Evolutionary conservation across 1,139 yeast species (phyloP).

Genomic region (Candida pseudocylindracea): DNA sequence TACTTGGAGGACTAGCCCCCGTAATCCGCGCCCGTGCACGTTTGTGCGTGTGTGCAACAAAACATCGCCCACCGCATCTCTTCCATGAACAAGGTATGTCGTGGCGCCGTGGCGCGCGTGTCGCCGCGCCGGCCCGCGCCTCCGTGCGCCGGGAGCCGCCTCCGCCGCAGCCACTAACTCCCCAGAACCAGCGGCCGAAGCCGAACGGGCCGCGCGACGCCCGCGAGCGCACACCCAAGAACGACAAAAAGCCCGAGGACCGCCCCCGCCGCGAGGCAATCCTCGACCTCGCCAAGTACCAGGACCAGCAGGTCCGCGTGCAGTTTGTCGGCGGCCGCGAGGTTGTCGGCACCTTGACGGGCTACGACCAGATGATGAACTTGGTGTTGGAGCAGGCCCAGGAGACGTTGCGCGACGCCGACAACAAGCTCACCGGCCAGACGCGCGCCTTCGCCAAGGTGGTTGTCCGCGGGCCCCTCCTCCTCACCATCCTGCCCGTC

Average conservation of each 20-base stretch:
- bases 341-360: conserved; percentile 60
- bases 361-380: conserved; percentile 86
- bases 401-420: conserved; percentile 48
- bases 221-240: conserved; percentile 5
- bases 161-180: no score
- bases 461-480: conserved; percentile 70
- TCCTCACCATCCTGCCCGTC: conserved; percentile 64
- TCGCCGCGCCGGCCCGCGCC: no score
- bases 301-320: conserved; percentile 53
- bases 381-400: conserved; percentile 70
- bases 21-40: no score
- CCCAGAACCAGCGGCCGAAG: conserved; percentile 2
- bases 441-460: conserved; percentile 42
- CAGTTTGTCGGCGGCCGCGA: conserved; percentile 76
- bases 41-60: no score
- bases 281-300: conserved; percentile 57
- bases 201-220: conserved; percentile 2
- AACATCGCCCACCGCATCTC: no score
- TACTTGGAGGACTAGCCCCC: conserved; percentile 35
- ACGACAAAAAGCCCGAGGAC: conserved; percentile 8
- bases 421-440: conserved; percentile 18
- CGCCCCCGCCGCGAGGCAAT: conserved; percentile 75
- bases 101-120: no score
- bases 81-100: no score
- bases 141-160: no score